phyloP scores from a whole-genome alignment of 2,329 filamentous ascomycete genomes.

The Ceratocystis variospora region DNA sequence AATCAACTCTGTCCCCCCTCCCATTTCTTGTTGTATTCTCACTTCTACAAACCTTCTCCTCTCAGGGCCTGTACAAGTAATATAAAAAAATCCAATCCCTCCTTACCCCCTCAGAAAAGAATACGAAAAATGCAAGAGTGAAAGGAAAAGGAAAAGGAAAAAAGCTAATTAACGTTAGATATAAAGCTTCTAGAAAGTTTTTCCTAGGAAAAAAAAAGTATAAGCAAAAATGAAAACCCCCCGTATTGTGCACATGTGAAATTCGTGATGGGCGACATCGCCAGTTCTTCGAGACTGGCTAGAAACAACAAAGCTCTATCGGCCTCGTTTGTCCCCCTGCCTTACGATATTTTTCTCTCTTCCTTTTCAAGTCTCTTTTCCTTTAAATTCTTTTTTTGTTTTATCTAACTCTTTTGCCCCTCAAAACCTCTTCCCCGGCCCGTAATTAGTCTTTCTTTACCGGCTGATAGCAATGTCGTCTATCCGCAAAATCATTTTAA shows the following conservation, averaged over 20 bases:
- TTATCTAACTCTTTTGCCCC: background rate
- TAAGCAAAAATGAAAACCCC: too few relatives aligned
- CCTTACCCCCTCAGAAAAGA: background rate
- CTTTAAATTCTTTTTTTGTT: background rate
- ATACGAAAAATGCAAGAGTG: background rate
- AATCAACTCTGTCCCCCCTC: background rate
- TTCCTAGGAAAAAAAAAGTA: too few relatives aligned
- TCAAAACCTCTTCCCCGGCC: background rate
- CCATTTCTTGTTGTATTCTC: background rate
- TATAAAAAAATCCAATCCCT: background rate
- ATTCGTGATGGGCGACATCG: too few relatives aligned
- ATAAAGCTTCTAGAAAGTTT: background rate
- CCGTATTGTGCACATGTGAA: too few relatives aligned
- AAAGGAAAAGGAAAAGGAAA: background rate
- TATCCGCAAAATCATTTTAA: conserved; percentile 76
- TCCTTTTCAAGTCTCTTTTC: background rate
- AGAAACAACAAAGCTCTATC: too few relatives aligned
- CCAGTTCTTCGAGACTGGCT: too few relatives aligned
- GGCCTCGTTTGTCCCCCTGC: too few relatives aligned
- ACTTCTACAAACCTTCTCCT: background rate
- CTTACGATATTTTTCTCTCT: too few relatives aligned
- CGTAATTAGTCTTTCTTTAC: conserved; percentile 27
- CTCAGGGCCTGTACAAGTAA: background rate
- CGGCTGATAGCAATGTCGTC: conserved; percentile 52
- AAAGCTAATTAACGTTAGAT: background rate